A percentile compares a stretch with the other conserved stretches of the same genome.
Evolutionary conservation across 140 eudicot genomes (phyloP).

Genomic region (Stevia rebaudiana): DNA sequence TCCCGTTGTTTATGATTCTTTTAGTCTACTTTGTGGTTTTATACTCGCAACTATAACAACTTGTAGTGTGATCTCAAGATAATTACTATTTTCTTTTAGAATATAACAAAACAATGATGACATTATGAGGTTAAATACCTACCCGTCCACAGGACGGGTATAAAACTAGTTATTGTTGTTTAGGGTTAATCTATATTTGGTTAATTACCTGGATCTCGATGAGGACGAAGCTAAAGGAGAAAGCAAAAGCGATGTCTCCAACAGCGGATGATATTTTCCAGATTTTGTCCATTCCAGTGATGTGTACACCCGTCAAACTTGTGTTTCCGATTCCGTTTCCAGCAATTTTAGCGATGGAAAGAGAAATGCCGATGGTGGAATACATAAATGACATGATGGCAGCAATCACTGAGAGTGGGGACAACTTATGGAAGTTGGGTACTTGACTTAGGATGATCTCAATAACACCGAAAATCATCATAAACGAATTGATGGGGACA

Average conservation of each 20-base stretch:
- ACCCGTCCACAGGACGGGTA: no score
- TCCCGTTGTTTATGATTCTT: no score
- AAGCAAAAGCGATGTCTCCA: conserved; percentile 75
- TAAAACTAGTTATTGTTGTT: no score
- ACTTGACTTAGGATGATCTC: conserved; percentile 61
- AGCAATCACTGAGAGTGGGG: conserved; percentile 54
- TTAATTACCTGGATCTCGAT: conserved; percentile 51
- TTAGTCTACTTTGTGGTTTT: no score
- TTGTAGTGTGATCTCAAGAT: no score
- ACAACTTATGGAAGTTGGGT: conserved; percentile 56
- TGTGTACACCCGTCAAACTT: conserved; percentile 31
- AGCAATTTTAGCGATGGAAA: conserved; percentile 50
- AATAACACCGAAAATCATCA: conserved; percentile 58
- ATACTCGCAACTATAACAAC: no score
- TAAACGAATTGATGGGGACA: conserved; percentile 35
- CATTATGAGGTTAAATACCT: no score
- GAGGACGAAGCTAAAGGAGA: conserved; percentile 51
- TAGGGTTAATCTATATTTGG: no score
- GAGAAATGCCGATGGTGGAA: conserved; percentile 62
- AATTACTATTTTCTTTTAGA: no score
- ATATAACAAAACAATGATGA: no score
- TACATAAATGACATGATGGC: conserved; percentile 73
- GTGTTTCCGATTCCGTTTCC: conserved; percentile 33
- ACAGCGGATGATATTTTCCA: conserved; percentile 64
- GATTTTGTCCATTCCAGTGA: conserved; percentile 37